Conservation (phyloP, 2,329 filamentous ascomycete genomes). For the Stachybotrys elegans region DNA sequence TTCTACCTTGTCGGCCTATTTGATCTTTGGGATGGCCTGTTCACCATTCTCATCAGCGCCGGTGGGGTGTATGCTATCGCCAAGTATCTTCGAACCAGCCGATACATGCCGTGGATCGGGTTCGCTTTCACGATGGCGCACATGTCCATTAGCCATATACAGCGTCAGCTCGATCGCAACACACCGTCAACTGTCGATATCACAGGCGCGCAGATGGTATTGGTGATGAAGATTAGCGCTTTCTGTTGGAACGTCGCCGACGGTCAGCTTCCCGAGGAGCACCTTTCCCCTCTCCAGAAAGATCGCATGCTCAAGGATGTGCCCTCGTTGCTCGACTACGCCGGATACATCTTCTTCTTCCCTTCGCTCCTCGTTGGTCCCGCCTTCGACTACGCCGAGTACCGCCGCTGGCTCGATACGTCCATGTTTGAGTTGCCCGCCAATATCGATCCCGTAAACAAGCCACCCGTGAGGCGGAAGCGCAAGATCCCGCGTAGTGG, state of each 20-base stretch:
- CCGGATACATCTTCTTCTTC: constrained; percentile 93
- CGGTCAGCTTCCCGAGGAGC: constrained; percentile 70
- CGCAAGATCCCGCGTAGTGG: constrained; percentile 89
- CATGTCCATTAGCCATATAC: constrained; percentile 85
- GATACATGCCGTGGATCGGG: constrained; percentile 95
- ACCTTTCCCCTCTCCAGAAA: constrained; percentile 83
- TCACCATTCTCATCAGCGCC: constrained; percentile 74
- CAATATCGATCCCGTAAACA: constrained; percentile 77
- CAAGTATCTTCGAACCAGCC: constrained; percentile 69
- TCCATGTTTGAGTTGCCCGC: constrained; percentile 87
- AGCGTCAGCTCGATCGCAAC: constrained; percentile 66
- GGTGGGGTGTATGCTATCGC: constrained; percentile 79
- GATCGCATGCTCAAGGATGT: constrained; percentile 72
- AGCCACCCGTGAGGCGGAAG: constrained; percentile 80
- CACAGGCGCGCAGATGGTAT: constrained; percentile 94
- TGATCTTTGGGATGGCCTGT: constrained; percentile 80
- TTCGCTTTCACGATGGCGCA: constrained; percentile 95
- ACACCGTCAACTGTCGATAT: constrained; percentile 68
- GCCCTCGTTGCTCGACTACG: constrained; percentile 73
- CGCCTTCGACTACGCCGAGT: constrained; percentile 92
- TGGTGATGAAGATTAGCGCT: constrained; percentile 94
- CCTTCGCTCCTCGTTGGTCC: constrained; percentile 85
- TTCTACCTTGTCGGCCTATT: constrained; percentile 95
- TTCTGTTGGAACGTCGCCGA: constrained; percentile 99
- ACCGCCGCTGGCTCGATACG: constrained; percentile 86